These are phyloP conservation scores for Aschersonia sp. DNA, from an alignment of 2,329 filamentous ascomycete genomes.

Conservation along the genomic window DNA sequence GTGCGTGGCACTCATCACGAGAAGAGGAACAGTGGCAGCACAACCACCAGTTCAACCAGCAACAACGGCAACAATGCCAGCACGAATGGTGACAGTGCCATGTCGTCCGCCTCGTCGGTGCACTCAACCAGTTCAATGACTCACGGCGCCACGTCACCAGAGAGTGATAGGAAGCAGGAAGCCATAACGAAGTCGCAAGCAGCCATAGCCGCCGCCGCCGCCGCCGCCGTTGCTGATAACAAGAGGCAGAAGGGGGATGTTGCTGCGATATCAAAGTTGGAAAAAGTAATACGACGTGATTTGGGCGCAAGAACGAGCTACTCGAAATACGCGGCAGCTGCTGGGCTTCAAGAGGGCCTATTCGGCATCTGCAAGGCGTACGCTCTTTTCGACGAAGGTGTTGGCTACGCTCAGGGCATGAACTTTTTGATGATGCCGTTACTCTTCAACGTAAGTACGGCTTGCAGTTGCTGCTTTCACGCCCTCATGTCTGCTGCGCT, in stretches of 20 bases:
- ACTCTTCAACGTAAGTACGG: constrained; percentile 64
- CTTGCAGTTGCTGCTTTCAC: background rate
- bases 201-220: constrained; percentile 45
- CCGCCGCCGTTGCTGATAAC: constrained; percentile 52
- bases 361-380: constrained; percentile 97
- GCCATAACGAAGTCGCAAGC: constrained; percentile 51
- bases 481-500: background rate
- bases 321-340: constrained; percentile 86
- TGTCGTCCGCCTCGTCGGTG: constrained; percentile 73
- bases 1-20: constrained; percentile 72
- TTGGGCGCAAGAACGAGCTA: constrained; percentile 88
- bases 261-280: constrained; percentile 61
- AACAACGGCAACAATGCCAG: constrained; percentile 41
- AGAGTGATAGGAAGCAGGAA: constrained; percentile 48
- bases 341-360: constrained; percentile 81
- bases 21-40: constrained; percentile 41
- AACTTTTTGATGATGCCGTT: constrained; percentile 97
- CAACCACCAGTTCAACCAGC: constrained; percentile 29
- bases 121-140: constrained; percentile 61
- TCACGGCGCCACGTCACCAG: constrained; percentile 41
- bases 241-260: constrained; percentile 69
- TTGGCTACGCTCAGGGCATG: constrained; percentile 97
- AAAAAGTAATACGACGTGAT: constrained; percentile 84
- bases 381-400: constrained; percentile 83
- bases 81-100: constrained; percentile 48